Base-by-base conservation (phyloP, 495 filamentous ascomycete genomes). In the Annulohypoxylon moriforme region DNA sequence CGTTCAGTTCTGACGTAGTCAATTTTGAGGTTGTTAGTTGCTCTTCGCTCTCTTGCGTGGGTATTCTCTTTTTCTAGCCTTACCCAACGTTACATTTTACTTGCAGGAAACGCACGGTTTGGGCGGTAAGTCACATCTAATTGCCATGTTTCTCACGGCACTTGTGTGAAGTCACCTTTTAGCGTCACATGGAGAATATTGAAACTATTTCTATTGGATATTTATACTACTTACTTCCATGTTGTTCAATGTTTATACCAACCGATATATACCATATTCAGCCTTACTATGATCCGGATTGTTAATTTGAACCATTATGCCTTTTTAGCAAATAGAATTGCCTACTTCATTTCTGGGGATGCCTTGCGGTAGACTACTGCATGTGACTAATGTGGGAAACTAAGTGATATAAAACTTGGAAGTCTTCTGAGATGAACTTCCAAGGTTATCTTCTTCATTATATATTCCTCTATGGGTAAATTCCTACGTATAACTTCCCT, bases 81-180 rank as follows among this genome's bases (percentile, higher is more conserved):
- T 66, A 71, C 47, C 47, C 13, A 56, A 9, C 29, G 61, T 61
- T 71, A 44, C 58, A 61, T 68, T 38, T 56, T 27, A 56, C 47
- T n/a, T 61, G 18, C 36, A 56, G 29, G 3, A 55, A 42, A 6
- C 24, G 49, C 25, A 31, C 14, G 24, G 49, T 8, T 53, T 53
- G 11, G 25, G 25, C 25, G 25, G 24, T 50, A 50, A 50, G 40
- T 50, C 46, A 50, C 46, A 10, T 31, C 14, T 25, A 49, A 11
- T 53, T 53, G 49, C 25, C 13, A 53, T 53, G 9, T 53, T 10
- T 49, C 46, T 10, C 24, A 29, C 29, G 27, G 50, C 24, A 55
- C 27, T 16, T 20, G 29, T 55, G 18, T 34, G 10, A 34, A 55
- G 29, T 34, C 50, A 52, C 24, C n/a, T 4, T 25, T 4, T 52